Evolutionary conservation across 805 yeast species (phyloP).

Genomic region (Barnettozyma wickerhamii): DNA sequence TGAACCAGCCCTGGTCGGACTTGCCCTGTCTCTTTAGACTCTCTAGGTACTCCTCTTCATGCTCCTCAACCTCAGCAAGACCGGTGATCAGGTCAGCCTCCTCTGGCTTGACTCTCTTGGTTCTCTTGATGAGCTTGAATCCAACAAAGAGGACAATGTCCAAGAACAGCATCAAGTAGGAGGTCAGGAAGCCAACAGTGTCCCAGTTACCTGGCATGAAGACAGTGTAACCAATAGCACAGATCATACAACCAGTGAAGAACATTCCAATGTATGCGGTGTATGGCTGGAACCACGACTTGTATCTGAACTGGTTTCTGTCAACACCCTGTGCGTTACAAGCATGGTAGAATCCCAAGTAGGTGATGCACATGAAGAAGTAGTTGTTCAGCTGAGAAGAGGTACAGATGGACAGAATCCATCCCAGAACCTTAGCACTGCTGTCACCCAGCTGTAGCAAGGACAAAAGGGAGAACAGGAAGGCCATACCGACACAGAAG

Average conservation of each 20-base stretch:
- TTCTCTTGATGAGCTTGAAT: constrained; percentile 46
- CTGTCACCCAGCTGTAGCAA: constrained; percentile 54
- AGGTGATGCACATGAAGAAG: constrained; percentile 51
- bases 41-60: constrained; percentile 36
- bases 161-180: constrained; percentile 68
- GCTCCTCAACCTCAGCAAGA: constrained; percentile 25
- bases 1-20: not conserved
- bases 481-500: constrained; percentile 50
- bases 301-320: constrained; percentile 38
- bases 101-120: constrained; percentile 39
- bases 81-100: constrained; percentile 52
- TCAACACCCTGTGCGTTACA: constrained; percentile 46
- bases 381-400: constrained; percentile 60
- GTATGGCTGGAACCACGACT: constrained; percentile 58
- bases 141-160: constrained; percentile 40
- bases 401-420: constrained; percentile 67
- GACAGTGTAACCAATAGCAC: constrained; percentile 63
- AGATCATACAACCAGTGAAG: constrained; percentile 45
- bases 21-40: constrained; percentile 4
- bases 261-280: constrained; percentile 44
- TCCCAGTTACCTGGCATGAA: constrained; percentile 70
- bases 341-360: constrained; percentile 60
- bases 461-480: constrained; percentile 55
- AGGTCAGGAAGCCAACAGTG: constrained; percentile 58
- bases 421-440: constrained; percentile 56